Evolutionary conservation across 106 monocot genomes (phyloP).

Genomic region (Triglochin maritima): DNA sequence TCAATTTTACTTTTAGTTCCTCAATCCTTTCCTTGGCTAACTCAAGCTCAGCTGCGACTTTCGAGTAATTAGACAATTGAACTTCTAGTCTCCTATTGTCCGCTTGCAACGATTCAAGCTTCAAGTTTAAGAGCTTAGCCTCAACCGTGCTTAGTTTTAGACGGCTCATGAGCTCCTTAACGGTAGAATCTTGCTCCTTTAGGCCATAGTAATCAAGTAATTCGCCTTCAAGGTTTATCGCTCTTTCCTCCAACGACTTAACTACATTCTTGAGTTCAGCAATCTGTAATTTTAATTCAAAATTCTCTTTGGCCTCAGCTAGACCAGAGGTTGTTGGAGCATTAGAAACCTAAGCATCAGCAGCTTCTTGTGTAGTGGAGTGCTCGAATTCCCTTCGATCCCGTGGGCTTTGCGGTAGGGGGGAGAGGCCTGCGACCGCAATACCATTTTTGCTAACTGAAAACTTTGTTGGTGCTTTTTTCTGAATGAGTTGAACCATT

Average conservation of each 20-base stretch:
- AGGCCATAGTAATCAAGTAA: constrained; percentile 9
- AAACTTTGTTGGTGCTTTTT: constrained; percentile 2
- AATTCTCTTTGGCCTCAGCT: not conserved
- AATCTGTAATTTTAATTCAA: constrained; percentile 7
- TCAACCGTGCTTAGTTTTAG: constrained; percentile 4
- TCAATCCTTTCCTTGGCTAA: constrained; percentile 22
- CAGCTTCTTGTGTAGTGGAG: too few relatives aligned
- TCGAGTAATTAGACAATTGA: constrained; percentile 13
- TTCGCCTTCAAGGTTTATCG: constrained; percentile 6
- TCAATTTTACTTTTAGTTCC: constrained; percentile 32
- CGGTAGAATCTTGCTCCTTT: constrained; percentile 10
- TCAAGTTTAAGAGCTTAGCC: constrained; percentile 10
- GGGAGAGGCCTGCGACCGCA: not conserved
- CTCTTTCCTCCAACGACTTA: constrained; percentile 12
- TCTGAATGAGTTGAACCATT: not conserved
- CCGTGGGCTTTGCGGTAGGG: not conserved
- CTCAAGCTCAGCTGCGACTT: constrained; percentile 23
- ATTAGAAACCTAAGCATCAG: too few relatives aligned
- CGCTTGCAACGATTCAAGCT: constrained; percentile 16
- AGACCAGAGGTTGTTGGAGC: not conserved
- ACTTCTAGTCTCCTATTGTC: constrained; percentile 32
- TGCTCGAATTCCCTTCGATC: not conserved
- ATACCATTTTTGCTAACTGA: not conserved
- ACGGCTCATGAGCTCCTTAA: constrained; percentile 9
- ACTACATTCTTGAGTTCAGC: constrained; percentile 2